Conservation (phyloP, 352 stramenopile genomes). For the Pythium scleroteichum region DNA sequence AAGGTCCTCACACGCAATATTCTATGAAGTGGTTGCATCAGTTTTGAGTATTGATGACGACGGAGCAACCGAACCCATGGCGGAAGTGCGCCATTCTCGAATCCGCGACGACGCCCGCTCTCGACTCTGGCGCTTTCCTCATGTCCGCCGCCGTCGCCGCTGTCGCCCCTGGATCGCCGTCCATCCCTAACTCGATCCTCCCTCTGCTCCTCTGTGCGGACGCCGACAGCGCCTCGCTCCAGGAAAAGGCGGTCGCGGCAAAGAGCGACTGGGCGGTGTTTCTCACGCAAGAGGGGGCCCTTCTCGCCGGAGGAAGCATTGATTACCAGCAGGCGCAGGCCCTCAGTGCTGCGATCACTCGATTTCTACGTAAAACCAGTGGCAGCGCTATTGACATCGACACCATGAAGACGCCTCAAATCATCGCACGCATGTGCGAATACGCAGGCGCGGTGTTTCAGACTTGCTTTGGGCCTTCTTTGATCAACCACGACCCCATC, state of each 20-base stretch:
- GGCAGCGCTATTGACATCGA: background rate
- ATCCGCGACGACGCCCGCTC: background rate
- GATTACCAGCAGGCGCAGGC: background rate
- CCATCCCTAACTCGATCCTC: background rate
- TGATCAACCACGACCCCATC: background rate
- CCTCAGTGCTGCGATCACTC: background rate
- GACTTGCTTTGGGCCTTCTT: background rate
- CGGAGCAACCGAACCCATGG: background rate
- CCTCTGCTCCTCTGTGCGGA: background rate
- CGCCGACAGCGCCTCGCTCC: background rate
- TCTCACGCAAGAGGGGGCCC: background rate
- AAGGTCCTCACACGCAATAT: no score
- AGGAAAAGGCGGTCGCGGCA: background rate
- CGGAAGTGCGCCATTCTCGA: background rate
- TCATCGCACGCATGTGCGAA: slow-evolving; percentile 13
- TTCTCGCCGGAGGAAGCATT: background rate
- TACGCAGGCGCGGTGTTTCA: slow-evolving; percentile 8
- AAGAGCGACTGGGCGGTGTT: background rate
- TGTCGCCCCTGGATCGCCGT: background rate
- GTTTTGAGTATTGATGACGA: background rate
- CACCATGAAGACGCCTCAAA: background rate
- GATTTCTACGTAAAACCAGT: background rate
- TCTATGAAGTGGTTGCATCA: background rate
- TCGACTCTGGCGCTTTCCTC: background rate
- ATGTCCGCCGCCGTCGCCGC: background rate